Percentiles rank a stretch among this genome's conserved stretches.
phyloP scores from a whole-genome alignment of 106 monocot species.

The Gastrodia elata region DNA sequence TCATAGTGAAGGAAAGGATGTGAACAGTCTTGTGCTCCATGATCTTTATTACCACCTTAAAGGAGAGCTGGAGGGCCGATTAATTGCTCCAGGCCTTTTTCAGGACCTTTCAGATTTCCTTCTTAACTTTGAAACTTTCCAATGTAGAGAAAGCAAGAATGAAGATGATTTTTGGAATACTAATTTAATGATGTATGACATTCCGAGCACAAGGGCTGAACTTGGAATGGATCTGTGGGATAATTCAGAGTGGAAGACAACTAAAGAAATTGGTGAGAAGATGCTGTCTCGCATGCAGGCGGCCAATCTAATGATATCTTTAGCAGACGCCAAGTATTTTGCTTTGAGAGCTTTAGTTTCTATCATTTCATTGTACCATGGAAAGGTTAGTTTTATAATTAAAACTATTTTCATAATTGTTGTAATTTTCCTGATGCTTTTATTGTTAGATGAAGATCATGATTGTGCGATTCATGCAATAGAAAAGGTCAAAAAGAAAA shows the following conservation, averaged over 20 bases:
- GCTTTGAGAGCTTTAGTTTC: slow-evolving; percentile 43
- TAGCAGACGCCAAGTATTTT: slow-evolving; percentile 42
- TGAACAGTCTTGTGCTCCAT: slow-evolving; percentile 39
- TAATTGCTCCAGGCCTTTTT: slow-evolving; percentile 60
- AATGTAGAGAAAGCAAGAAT: slow-evolving; percentile 15
- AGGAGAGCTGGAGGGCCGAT: slow-evolving; percentile 75
- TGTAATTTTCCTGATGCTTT: not conserved
- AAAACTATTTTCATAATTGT: not conserved
- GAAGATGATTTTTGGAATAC: slow-evolving; percentile 11
- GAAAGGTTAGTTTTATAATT: slow-evolving; percentile 38
- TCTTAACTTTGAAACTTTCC: slow-evolving; percentile 44
- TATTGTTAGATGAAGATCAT: not conserved
- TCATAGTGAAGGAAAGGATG: slow-evolving; percentile 45
- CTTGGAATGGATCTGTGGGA: slow-evolving; percentile 63
- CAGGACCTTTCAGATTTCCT: slow-evolving; percentile 55
- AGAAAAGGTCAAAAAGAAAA: too few species aligned
- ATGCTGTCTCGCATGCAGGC: slow-evolving; percentile 55
- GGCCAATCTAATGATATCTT: slow-evolving; percentile 41
- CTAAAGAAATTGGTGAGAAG: slow-evolving; percentile 45
- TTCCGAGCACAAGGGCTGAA: slow-evolving; percentile 27
- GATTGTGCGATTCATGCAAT: not conserved
- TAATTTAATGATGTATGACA: slow-evolving; percentile 36
- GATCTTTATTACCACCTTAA: slow-evolving; percentile 78
- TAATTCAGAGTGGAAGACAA: slow-evolving; percentile 44
- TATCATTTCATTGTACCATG: slow-evolving; percentile 29